phyloP scores from a whole-genome alignment of 805 yeast species.

The Pichia sporocuriosa region DNA sequence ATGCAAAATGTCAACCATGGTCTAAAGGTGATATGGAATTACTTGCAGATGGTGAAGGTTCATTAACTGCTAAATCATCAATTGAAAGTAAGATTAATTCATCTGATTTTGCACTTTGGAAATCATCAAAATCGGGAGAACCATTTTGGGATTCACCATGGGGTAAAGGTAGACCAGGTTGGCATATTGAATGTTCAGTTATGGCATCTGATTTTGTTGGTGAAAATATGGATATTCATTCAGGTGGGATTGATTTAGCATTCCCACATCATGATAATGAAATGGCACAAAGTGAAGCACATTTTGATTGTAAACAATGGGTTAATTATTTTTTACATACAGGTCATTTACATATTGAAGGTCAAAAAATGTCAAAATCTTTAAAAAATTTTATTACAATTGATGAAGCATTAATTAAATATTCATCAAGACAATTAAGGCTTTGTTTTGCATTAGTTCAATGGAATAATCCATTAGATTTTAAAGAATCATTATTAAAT shows the following conservation, averaged over 20 bases:
- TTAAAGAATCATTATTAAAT: constrained; percentile 69
- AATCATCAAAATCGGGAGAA: constrained; percentile 93
- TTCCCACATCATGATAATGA: constrained; percentile 99
- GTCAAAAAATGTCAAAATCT: constrained; percentile 96
- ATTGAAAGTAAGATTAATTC: constrained; percentile 56
- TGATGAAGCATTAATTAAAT: constrained; percentile 73
- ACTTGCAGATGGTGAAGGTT: constrained; percentile 93
- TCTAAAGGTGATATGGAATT: constrained; percentile 82
- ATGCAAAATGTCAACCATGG: constrained; percentile 98
- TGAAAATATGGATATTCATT: constrained; percentile 80
- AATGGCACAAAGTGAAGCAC: constrained; percentile 94
- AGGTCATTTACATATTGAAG: constrained; percentile 97
- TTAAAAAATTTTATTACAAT: constrained; percentile 93
- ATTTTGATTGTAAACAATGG: constrained; percentile 87
- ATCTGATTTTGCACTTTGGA: constrained; percentile 96
- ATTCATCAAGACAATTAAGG: constrained; percentile 76
- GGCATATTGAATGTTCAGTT: constrained; percentile 99
- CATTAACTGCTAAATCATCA: constrained; percentile 40
- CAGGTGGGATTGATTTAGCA: constrained; percentile 95
- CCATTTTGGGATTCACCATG: constrained; percentile 94
- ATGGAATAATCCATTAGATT: constrained; percentile 91
- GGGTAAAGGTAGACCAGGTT: constrained; percentile 98
- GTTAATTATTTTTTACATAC: constrained; percentile 93
- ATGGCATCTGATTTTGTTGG: constrained; percentile 94
- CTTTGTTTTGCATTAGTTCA: constrained; percentile 84